Evolutionary conservation across 1,284 basidiomycete genomes (phyloP).

Genomic region (Rhodotorula sp.): DNA sequence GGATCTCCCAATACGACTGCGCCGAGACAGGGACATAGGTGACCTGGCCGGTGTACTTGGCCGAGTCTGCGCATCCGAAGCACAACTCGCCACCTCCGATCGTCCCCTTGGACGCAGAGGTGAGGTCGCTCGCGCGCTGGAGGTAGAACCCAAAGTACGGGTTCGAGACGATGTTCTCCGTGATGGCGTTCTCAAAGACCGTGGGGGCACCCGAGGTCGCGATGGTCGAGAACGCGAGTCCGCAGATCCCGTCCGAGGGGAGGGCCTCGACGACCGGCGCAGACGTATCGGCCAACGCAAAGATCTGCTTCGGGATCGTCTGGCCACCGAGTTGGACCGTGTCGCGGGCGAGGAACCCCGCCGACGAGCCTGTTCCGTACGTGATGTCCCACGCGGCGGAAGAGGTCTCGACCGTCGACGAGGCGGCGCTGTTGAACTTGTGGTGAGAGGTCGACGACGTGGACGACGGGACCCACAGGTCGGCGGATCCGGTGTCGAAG

Average conservation of each 20-base stretch:
- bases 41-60: constrained; percentile 28
- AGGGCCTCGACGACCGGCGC: constrained; percentile 32
- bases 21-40: constrained; percentile 32
- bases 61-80: constrained; percentile 35
- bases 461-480: constrained; percentile 32
- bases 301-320: constrained; percentile 30
- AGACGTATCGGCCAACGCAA: constrained; percentile 34
- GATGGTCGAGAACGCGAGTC: constrained; percentile 39
- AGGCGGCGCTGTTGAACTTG: constrained; percentile 17
- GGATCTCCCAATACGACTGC: constrained; percentile 36
- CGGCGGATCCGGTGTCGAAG: constrained; percentile 38
- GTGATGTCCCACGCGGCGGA: constrained; percentile 35
- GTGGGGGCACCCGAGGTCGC: constrained; percentile 39
- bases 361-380: constrained; percentile 29
- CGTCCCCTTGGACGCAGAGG: constrained; percentile 18
- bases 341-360: constrained; percentile 36
- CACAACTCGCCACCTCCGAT: constrained; percentile 39
- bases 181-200: constrained; percentile 39
- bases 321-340: constrained; percentile 28
- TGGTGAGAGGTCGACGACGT: constrained; percentile 28
- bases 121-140: constrained; percentile 32
- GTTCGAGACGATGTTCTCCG: constrained; percentile 17
- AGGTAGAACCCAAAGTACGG: constrained; percentile 27
- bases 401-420: constrained; percentile 27
- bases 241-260: constrained; percentile 26